These are phyloP conservation scores for Neurospora terricola DNA, from an alignment of 495 filamentous ascomycete species.

Conservation along the genomic window DNA sequence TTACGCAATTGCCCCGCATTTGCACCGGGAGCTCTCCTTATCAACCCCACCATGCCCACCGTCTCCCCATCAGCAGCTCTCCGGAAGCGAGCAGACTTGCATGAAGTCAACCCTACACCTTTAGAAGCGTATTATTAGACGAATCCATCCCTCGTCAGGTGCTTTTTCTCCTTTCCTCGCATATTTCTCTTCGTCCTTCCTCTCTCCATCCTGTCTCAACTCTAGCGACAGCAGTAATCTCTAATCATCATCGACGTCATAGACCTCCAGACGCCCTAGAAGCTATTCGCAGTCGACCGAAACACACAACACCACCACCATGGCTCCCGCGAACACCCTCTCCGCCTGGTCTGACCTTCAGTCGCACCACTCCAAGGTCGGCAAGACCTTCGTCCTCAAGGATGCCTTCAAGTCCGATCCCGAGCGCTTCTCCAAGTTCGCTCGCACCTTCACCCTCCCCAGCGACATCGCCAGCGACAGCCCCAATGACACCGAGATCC, in stretches of 20 bases:
- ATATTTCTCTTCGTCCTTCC: neutral
- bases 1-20: neutral
- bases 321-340: slow-evolving; percentile 69
- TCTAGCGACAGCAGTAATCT: neutral
- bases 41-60: neutral
- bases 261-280: neutral
- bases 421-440: slow-evolving; percentile 81
- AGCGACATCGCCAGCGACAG: slow-evolving; percentile 48
- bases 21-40: neutral
- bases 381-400: slow-evolving; percentile 83
- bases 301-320: slow-evolving; percentile 11
- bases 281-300: neutral
- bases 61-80: neutral
- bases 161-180: neutral
- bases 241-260: neutral
- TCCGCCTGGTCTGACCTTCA: slow-evolving; percentile 80
- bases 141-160: neutral
- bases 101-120: neutral
- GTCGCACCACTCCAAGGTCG: slow-evolving; percentile 72
- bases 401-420: slow-evolving; percentile 86
- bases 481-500: slow-evolving; percentile 51
- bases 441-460: slow-evolving; percentile 69
- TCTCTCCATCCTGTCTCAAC: neutral
- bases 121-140: neutral
- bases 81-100: neutral